Percentiles rank a stretch among this genome's conserved stretches.
Conservation (phyloP, 345 rosid species). For the Citrus sinensis region DNA sequence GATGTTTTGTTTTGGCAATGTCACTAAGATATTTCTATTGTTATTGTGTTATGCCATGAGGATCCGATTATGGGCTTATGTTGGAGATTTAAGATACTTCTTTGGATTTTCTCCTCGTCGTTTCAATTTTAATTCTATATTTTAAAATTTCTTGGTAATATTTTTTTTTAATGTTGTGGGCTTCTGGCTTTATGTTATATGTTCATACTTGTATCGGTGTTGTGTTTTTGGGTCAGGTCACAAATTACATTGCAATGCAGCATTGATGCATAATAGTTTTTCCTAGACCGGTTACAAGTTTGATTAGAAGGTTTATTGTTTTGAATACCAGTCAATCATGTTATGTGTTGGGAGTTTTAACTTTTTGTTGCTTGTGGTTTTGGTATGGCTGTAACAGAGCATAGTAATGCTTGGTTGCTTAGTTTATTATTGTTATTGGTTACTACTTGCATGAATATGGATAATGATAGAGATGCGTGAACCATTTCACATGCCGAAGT, state of each 20-base stretch:
- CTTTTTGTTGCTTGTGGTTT: too few relatives aligned
- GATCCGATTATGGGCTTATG: neutral
- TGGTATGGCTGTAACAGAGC: neutral
- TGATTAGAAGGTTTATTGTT: neutral
- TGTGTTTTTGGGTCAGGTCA: too few relatives aligned
- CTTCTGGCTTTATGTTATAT: neutral
- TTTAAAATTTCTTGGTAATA: neutral
- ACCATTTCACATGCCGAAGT: too few relatives aligned
- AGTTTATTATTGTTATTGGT: neutral
- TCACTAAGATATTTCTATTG: neutral
- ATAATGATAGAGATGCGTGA: neutral
- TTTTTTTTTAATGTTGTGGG: neutral
- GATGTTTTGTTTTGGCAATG: neutral
- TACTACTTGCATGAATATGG: neutral
- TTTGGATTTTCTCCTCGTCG: neutral
- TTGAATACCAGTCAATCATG: neutral
- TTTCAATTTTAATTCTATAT: conserved; percentile 8
- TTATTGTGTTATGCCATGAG: conserved; percentile 1
- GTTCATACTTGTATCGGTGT: too few relatives aligned
- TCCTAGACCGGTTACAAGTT: neutral
- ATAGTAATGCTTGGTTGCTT: neutral
- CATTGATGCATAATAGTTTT: too few relatives aligned
- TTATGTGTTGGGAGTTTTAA: neutral
- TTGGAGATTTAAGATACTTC: neutral
- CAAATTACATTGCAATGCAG: neutral